Evolutionary conservation across 345 rosid genomes (phyloP), one percentile per base, ranked within the genome.

Genomic region (Citrus medica): DNA sequence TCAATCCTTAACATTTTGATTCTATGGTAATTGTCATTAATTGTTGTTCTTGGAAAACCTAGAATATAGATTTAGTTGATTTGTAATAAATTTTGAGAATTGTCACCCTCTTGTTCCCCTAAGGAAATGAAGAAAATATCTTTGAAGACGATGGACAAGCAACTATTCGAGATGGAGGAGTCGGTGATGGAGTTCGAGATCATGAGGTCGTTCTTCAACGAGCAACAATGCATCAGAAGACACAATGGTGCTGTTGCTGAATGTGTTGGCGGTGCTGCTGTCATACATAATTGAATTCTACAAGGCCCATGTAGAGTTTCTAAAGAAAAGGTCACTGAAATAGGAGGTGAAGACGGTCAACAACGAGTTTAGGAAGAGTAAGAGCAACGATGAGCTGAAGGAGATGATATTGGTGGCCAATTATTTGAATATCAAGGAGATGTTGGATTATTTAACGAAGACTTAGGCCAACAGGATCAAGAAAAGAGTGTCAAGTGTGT

Each of bases 341-440:
- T 68, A 48, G 2, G 82, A 65, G 51, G 76, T 35, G 79, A 60
- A 61, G 42, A 22, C 3, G 2, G 79, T 35, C 66, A 33, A 81
- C 5, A 72, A 21, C 0, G 77, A 59, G 51, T 79, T 83, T 55
- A 37, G 76, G 4, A 67, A 62, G 38, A 38, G 51, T 2, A 33
- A 12, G 66, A 62, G 46, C 33, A 59, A 80, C 61, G 83, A 82
- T 9, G 66, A 76, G 12, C 9, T 86, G 35, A 81, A 69, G n/a
- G 84, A 85, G 68, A 16, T 86, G 73, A 64, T 86, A 1, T 9
- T 81, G 48, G 89, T 80, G 1, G 85, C 82, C 0, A 82, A 86
- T 35, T 88, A 79, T 66, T 56, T 86, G n/a, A 88, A 88, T 22
- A 71, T 85, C 2, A 82, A 62, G 28, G 66, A 73, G 16, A 62